phyloP scores from a whole-genome alignment of 306 rosid genomes.

The Vachellia collinsii region DNA sequence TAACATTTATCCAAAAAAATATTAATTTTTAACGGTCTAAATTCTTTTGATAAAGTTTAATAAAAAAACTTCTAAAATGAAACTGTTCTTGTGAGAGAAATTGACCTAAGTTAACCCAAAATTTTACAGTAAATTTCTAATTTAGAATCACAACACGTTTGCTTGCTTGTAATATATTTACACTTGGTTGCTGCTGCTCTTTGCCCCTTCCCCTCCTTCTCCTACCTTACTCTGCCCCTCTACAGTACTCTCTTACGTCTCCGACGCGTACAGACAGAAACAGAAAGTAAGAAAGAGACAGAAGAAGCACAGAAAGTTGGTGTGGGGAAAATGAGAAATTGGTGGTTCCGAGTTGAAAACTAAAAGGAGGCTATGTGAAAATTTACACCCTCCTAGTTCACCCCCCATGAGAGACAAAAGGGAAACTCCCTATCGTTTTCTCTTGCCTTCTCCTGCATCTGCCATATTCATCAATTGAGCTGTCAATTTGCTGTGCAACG shows the following conservation, averaged over 20 bases:
- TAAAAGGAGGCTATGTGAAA: neutral
- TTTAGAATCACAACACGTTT: neutral
- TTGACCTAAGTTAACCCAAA: too few species aligned
- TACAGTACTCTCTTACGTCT: neutral
- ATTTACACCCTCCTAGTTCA: neutral
- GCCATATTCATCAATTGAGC: conserved; percentile 10
- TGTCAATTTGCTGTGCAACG: conserved; percentile 19
- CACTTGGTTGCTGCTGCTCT: neutral
- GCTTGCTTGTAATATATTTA: too few species aligned
- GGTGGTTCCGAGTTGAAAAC: neutral
- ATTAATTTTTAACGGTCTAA: too few species aligned
- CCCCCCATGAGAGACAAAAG: conserved; percentile 59
- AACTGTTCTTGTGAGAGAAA: too few species aligned
- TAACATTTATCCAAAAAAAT: too few species aligned
- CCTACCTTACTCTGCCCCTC: neutral
- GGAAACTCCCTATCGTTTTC: conserved; percentile 37
- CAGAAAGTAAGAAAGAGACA: conserved; percentile 18
- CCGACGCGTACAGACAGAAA: neutral
- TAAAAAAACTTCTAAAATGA: too few species aligned
- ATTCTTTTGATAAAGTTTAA: too few species aligned
- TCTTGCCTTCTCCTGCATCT: neutral
- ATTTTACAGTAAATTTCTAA: too few species aligned
- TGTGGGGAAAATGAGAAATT: neutral
- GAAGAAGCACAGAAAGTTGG: neutral
- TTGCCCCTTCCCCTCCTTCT: too few species aligned